phyloP scores from a whole-genome alignment of 2,329 filamentous ascomycete species.

The Rutstroemia sp. region DNA sequence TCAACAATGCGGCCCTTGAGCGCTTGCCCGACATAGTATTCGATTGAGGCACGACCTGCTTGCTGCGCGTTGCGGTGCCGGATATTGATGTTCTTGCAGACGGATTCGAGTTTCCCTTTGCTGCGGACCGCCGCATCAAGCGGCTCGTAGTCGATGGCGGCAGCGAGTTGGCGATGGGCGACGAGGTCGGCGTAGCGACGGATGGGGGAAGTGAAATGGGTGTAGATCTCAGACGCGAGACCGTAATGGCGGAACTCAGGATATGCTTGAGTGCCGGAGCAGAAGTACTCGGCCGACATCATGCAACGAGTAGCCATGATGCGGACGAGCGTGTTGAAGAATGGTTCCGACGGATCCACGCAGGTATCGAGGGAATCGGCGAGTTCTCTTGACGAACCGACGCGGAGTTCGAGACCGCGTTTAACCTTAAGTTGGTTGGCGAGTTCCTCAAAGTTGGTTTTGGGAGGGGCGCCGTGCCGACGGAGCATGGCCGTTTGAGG shows the following conservation, averaged over 20 bases:
- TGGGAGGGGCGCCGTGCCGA: constrained; percentile 84
- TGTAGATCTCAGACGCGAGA: constrained; percentile 93
- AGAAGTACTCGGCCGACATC: constrained; percentile 99
- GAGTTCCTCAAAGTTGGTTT: constrained; percentile 94
- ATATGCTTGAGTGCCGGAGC: constrained; percentile 84
- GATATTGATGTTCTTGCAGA: constrained; percentile 98
- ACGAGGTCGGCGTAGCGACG: constrained; percentile 95
- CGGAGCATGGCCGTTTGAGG: constrained; percentile 92
- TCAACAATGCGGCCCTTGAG: constrained; percentile 69
- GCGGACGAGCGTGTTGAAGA: constrained; percentile 97
- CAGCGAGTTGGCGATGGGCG: constrained; percentile 88
- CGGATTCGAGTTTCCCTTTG: constrained; percentile 77
- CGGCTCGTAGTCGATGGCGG: constrained; percentile 86
- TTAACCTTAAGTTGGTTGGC: constrained; percentile 85
- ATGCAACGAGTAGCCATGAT: constrained; percentile 98
- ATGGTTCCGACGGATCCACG: constrained; percentile 71
- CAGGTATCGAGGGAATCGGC: constrained; percentile 87
- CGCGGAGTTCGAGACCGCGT: constrained; percentile 69
- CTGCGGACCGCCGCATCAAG: constrained; percentile 76
- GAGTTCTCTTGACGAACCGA: constrained; percentile 85
- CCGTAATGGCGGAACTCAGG: constrained; percentile 97
- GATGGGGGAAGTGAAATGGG: constrained; percentile 96
- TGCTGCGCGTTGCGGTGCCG: constrained; percentile 96
- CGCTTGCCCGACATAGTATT: constrained; percentile 96
- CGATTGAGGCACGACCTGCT: constrained; percentile 86